Evolutionary conservation across 129 eudicot genomes (phyloP), one percentile per base, ranked within the genome.

Genomic region (Chrysanthemum lavandulifolium): DNA sequence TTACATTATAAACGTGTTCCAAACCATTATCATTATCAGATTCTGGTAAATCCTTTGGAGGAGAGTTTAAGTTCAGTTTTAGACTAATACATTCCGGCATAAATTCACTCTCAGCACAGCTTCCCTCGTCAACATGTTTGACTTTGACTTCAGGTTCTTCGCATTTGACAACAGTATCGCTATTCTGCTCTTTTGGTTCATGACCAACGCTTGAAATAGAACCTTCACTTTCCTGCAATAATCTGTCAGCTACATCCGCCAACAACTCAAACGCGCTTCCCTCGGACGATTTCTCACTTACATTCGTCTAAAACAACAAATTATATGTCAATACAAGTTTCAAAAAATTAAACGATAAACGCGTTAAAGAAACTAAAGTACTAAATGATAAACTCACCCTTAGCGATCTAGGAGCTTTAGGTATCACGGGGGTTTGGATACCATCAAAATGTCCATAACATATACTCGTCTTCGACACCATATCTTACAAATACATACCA

Each of bases 241-340:
- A 77, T 78, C 87, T 87, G 4, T 88, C 92, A 59, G 98, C 98
- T 56, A 87, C 95, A 73, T 94, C 81, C 10, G 98, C 98, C 79
- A 92, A 84, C 78, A 92, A 78, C 74, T 92, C 98, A 87, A 92
- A 92, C 13, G 98, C 95, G 54, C 87, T 83, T 55, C 67, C 86
- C 9, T 83, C 87, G 10, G 49, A 71, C 7, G 72, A 65, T 54
- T 82, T 84, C 78, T 59, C 82, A 61, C 1, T 79, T 21, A 83
- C 69, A 21, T 50, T 83, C 40, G 18, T 47, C 98, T 89, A 84
- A 53, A 80, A 71, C 47, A 83, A 65, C 43, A 68, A 29, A 79
- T 14, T 15, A 55, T 36, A 31, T 63, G 10, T 61, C 31, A 14
- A 40, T 55, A 31, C 12, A 52, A 43, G 47, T 54, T 21, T 53